Conservation (phyloP, 2,329 filamentous ascomycete species). For the Ceratocystis lukuohia region DNA sequence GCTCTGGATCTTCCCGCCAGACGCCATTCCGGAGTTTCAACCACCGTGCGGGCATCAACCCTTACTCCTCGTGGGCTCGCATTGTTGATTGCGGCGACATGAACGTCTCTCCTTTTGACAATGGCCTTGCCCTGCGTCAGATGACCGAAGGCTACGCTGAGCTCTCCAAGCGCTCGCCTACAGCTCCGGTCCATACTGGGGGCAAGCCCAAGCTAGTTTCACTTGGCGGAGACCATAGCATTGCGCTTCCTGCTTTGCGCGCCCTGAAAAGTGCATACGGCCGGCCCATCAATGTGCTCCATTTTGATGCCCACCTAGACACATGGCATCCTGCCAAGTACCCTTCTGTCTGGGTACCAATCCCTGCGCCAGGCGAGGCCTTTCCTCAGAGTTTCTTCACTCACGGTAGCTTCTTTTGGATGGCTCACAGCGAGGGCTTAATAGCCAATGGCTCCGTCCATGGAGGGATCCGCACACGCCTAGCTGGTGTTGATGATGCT, state of each 20-base stretch:
- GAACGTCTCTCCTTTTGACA: conserved; percentile 75
- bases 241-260: conserved; percentile 55
- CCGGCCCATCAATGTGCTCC: conserved; percentile 52
- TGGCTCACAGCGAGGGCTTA: conserved; percentile 67
- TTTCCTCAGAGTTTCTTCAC: conserved; percentile 49
- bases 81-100: conserved; percentile 87
- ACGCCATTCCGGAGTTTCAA: conserved; percentile 68
- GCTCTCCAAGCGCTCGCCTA: conserved; percentile 37
- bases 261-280: conserved; percentile 50
- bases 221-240: conserved; percentile 59
- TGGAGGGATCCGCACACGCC: conserved; percentile 65
- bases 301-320: conserved; percentile 67
- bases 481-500: conserved; percentile 47
- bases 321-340: conserved; percentile 78
- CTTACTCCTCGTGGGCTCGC: conserved; percentile 64
- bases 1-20: conserved; percentile 69
- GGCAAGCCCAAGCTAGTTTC: conserved; percentile 47
- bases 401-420: conserved; percentile 86
- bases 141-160: conserved; percentile 72
- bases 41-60: conserved; percentile 67
- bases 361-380: conserved; percentile 25
- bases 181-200: conserved; percentile 22
- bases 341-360: conserved; percentile 57
- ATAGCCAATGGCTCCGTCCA: conserved; percentile 66
- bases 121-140: conserved; percentile 63